Base-by-base conservation (phyloP, 1,139 yeast species). In the Pneumocystis sp. region DNA sequence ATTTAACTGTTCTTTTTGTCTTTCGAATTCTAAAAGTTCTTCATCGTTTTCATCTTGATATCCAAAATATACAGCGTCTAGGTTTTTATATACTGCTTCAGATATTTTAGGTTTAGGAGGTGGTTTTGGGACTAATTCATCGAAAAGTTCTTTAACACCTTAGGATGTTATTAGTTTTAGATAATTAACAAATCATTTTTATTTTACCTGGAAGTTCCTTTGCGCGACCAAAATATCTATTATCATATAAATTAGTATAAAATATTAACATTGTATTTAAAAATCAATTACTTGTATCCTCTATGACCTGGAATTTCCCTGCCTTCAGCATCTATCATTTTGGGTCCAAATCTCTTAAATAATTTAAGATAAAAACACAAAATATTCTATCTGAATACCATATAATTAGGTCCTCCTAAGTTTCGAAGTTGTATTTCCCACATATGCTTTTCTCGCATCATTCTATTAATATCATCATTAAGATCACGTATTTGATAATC, bases 151-250 rank as follows among this genome's bases (percentile, higher is more conserved):
- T 68, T 82, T 81, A 3, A 86, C 91, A 69, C 57, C 57, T 50
- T 50, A 8, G 25, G 17, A 12, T 12, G 12, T 25, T 50, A 25
- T 50, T 50, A 50, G 25, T 21, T 50, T 10, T 5, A 31, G 34
- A 44, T 19, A 25, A 25, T 50, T 25, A 3, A 15, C 8, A 50
- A 25, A 25, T 25, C 8, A 50, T 29, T 50, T 25, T 50, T 37
- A 15, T 50, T 50, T 50, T 50, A 50, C 89, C 96, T 0, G 91
- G 88, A 17, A 90, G 75, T 62, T 89, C 95, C 65, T 83, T 80
- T 0, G 96, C 96, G 63, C 96, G 76, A 0, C 97, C 97, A 75
- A 84, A 90, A 74, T 88, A 90, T 69, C 87, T 50, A 25, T 44
- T 50, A 50, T 50, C 7, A 25, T 17, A 50, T 12, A 45, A 50